Evolutionary conservation across 495 filamentous ascomycete genomes (phyloP), one percentile per base, ranked within the genome.

Genomic region (Chaetomidium leptoderma): DNA sequence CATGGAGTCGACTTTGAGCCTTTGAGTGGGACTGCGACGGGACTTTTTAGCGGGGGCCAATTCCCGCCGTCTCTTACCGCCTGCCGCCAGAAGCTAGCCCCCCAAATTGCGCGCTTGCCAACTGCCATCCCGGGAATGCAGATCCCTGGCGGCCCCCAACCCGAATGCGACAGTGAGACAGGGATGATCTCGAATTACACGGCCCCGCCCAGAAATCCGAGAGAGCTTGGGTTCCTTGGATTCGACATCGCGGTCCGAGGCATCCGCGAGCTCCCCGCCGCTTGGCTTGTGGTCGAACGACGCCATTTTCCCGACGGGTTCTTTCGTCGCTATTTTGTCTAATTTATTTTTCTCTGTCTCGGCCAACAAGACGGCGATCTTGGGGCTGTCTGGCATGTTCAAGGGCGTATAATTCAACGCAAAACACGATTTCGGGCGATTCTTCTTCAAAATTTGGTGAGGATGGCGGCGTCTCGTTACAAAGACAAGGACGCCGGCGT

Each of bases 401-500:
- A 47, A 23, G 14, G 26, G 24, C 24, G 24, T 30, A 7, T 47
- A 16, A 17, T 30, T 4, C 37, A 11, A 33, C 14, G 14, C 35
- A 3, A 6, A 24, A 6, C 42, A 3, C 10, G 10, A 26, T 16
- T 29, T 19, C 23, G 2, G 43, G 24, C 24, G 19, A 30, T 30
- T 8, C 44, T 17, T 23, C 40, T 24, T 26, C 7, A 21, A 6
- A 17, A 14, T 13, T n/a, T 21, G 42, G 39, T 48, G 35, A 62
- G 51, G 45, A 68, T 68, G 66, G 60, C 64, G 66, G 85, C 89
- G 66, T 56, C 65, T 16, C 91, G 85, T 76, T 87, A 86, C 72
- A 96, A 92, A 77, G 91, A 97, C 70, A 80, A 80, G 63, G 76
- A 78, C 50, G 63, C 58, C 63, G 91, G 91, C 72, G 86, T 91